Percentiles rank a stretch among this genome's conserved stretches.
Evolutionary conservation across 1,284 basidiomycete genomes (phyloP).

Genomic region (Cystobasidium sp.): DNA sequence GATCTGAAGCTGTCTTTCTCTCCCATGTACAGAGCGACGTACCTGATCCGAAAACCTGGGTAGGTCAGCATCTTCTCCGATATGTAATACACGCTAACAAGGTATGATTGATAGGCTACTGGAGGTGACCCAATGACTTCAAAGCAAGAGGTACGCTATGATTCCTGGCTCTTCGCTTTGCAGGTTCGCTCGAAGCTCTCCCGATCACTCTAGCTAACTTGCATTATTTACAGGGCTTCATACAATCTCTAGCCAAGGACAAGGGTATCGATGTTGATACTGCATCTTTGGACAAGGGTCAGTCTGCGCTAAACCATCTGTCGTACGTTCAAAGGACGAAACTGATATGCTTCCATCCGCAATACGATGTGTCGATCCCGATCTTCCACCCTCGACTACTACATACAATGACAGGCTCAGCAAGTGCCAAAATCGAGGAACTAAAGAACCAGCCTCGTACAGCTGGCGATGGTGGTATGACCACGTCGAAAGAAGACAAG

Average conservation of each 20-base stretch:
- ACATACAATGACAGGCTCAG: conserved; percentile 13
- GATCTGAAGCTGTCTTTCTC: not conserved
- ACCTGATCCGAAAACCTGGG: conserved; percentile 43
- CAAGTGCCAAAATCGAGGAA: conserved; percentile 38
- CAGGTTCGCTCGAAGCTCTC: not conserved
- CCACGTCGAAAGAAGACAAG: conserved; percentile 35
- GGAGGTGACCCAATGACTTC: conserved; percentile 40
- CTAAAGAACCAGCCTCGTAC: conserved; percentile 19
- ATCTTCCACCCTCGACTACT: not conserved
- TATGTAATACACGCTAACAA: not conserved
- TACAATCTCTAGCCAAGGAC: conserved; percentile 36
- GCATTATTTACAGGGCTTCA: conserved; percentile 29
- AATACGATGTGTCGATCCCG: not conserved
- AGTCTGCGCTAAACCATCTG: not conserved
- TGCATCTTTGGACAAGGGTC: conserved; percentile 41
- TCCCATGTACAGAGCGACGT: conserved; percentile 25
- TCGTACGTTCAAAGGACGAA: not conserved
- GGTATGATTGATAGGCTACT: conserved; percentile 16
- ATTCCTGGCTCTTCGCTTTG: not conserved
- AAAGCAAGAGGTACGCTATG: conserved; percentile 35
- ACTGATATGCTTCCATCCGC: no score
- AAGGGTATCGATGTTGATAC: conserved; percentile 42
- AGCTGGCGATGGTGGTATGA: conserved; percentile 17
- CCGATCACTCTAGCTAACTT: conserved; percentile 3
- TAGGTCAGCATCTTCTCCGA: not conserved